These are phyloP conservation scores for Colletotrichum echinochloae DNA, from an alignment of 2,329 filamentous ascomycete genomes.

Conservation along the genomic window DNA sequence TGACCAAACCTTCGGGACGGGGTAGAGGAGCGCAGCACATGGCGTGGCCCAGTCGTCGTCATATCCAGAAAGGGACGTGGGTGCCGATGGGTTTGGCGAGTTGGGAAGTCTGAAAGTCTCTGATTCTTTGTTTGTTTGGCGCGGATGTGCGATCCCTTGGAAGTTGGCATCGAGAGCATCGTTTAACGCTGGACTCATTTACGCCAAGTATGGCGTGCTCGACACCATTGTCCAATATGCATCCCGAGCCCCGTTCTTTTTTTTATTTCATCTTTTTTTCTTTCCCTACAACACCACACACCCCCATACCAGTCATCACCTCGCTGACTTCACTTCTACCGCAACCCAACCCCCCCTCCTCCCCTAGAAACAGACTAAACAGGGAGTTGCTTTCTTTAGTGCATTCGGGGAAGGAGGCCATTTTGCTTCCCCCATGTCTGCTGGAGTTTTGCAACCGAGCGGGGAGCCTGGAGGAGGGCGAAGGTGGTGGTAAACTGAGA, in stretches of 20 bases:
- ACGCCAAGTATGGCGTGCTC: constrained; percentile 40
- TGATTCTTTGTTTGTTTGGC: constrained; percentile 26
- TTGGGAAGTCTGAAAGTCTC: neutral
- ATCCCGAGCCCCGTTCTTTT: constrained; percentile 32
- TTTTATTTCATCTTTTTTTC: neutral
- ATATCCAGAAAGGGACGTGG: constrained; percentile 3
- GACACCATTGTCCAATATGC: constrained; percentile 40
- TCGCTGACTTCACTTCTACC: neutral
- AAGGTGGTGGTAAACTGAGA: constrained; percentile 13
- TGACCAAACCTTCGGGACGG: constrained; percentile 1
- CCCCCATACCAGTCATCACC: neutral
- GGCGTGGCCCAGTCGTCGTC: neutral
- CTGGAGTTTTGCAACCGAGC: neutral
- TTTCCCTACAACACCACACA: constrained; percentile 1
- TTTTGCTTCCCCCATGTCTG: neutral
- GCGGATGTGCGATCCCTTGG: constrained; percentile 13
- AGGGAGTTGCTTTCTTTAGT: neutral
- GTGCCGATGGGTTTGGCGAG: neutral
- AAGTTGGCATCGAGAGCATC: constrained; percentile 26
- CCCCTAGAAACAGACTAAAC: constrained; percentile 1
- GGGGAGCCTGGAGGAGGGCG: neutral
- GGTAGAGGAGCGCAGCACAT: neutral
- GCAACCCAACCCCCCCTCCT: neutral
- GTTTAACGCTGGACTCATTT: constrained; percentile 36
- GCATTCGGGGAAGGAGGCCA: neutral